Conservation (phyloP, 306 rosid genomes). For the Vigna hirtella region DNA sequence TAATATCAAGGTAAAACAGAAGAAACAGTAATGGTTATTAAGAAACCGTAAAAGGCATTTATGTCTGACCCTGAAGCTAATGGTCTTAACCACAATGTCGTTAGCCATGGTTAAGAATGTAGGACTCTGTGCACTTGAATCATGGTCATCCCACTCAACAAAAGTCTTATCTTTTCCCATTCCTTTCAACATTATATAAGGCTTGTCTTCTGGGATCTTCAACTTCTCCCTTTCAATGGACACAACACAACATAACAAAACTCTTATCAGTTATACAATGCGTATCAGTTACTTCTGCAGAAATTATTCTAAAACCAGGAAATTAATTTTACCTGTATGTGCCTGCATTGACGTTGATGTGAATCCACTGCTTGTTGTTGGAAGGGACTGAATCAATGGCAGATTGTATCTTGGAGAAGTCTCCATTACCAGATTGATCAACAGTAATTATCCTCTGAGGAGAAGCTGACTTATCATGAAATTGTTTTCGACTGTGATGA, state of each 20-base stretch:
- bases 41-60: too few relatives aligned
- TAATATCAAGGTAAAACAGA: neutral
- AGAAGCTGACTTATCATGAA: neutral
- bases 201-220: constrained; percentile 65
- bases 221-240: constrained; percentile 61
- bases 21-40: neutral
- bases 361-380: constrained; percentile 60
- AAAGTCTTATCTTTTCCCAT: constrained; percentile 52
- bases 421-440: constrained; percentile 55
- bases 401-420: constrained; percentile 68
- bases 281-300: too few relatives aligned
- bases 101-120: constrained; percentile 67
- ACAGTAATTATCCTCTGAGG: constrained; percentile 39
- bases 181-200: constrained; percentile 67
- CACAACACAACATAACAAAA: neutral
- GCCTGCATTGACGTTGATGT: constrained; percentile 62
- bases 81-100: constrained; percentile 57
- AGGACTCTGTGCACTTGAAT: constrained; percentile 55
- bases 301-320: too few relatives aligned
- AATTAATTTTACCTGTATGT: constrained; percentile 55
- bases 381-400: constrained; percentile 76
- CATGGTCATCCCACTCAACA: constrained; percentile 78
- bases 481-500: neutral
- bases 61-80: constrained; percentile 67
- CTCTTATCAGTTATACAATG: neutral